Base-by-base conservation (phyloP, 208 protist genomes). In the Trypanosoma platydactyli region DNA sequence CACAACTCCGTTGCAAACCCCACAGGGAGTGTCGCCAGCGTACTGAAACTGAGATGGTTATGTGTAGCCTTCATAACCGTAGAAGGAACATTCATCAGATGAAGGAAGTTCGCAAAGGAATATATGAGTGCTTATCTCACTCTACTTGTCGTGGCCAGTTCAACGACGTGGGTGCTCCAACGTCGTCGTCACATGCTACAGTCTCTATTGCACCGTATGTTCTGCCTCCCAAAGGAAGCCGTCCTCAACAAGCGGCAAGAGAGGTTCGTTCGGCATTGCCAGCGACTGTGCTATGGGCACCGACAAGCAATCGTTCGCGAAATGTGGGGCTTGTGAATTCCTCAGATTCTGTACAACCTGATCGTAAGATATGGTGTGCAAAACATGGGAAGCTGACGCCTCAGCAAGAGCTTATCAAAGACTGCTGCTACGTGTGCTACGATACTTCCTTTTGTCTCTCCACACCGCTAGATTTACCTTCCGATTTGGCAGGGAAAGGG, bases 391-490 rank as follows among this genome's bases (percentile, higher is more conserved):
- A 95, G 67, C 80, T 79, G 11, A 56, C 64, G 3, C 70, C 64
- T 35, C 68, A 91, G 22, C 88, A 78, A 49, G 80, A 85, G 60
- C 66, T 81, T 44, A 40, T 88, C 38, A 76, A 91, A 58, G 85
- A 93, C 59, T 88, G 80, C 51, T 95, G 84, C 73, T 84, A 87
- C 42, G 76, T 92, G 16, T 95, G 90, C 55, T 74, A 67, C 20
- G 90, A 93, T 68, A 67, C 65, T 33, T 91, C 76, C 40, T 65
- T 70, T 13, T 95, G 90, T 64, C 76, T 95, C 5, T 84, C 84
- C 11, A 91, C 87, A 24, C 83, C 87, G 42, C 68, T 95, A n/a
- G 83, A 89, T 22, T 56, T 67, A n/a, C 67, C 90, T n/a, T 53
- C 66, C 3, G 76, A 75, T 33, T 64, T 92, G 40, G 62, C 77